These are phyloP conservation scores for Penicillium brevicompactum DNA, from an alignment of 2,329 filamentous ascomycete species.

Conservation along the genomic window DNA sequence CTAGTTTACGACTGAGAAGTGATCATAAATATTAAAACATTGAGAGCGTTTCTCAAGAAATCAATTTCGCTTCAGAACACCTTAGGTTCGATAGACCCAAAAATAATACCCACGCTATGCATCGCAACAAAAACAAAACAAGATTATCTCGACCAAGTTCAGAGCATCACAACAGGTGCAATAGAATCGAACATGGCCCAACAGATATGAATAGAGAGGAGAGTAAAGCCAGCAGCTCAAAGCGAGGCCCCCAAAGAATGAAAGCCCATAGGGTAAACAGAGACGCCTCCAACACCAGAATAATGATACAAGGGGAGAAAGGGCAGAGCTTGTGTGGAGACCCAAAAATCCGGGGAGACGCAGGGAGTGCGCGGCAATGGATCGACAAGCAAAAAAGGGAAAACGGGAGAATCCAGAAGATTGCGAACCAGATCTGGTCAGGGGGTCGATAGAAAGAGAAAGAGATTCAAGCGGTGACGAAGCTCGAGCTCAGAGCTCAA, in stretches of 20 bases:
- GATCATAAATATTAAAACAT: slow-evolving; percentile 1
- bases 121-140: slow-evolving; percentile 14
- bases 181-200: neutral
- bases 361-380: slow-evolving; percentile 4
- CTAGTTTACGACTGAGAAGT: neutral
- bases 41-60: slow-evolving; percentile 6
- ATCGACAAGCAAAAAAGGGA: neutral
- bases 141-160: slow-evolving; percentile 1
- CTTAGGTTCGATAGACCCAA: slow-evolving; percentile 13
- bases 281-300: slow-evolving; percentile 17
- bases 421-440: slow-evolving; percentile 1
- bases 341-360: slow-evolving; percentile 11
- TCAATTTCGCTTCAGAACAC: slow-evolving; percentile 20
- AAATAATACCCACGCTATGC: slow-evolving; percentile 37
- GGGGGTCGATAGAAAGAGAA: neutral
- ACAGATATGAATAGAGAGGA: slow-evolving; percentile 3
- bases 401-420: neutral
- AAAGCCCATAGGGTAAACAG: slow-evolving; percentile 5
- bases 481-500: slow-evolving; percentile 2
- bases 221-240: slow-evolving; percentile 1
- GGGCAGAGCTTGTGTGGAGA: slow-evolving; percentile 12
- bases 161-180: slow-evolving; percentile 14
- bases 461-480: slow-evolving; percentile 16
- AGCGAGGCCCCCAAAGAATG: slow-evolving; percentile 2
- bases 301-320: slow-evolving; percentile 25